A percentile compares a stretch with the other conserved stretches of the same genome.
These are phyloP conservation scores for Coemansia sp. DNA, from an alignment of 192 early-diverging fungal species.

Conservation along the genomic window DNA sequence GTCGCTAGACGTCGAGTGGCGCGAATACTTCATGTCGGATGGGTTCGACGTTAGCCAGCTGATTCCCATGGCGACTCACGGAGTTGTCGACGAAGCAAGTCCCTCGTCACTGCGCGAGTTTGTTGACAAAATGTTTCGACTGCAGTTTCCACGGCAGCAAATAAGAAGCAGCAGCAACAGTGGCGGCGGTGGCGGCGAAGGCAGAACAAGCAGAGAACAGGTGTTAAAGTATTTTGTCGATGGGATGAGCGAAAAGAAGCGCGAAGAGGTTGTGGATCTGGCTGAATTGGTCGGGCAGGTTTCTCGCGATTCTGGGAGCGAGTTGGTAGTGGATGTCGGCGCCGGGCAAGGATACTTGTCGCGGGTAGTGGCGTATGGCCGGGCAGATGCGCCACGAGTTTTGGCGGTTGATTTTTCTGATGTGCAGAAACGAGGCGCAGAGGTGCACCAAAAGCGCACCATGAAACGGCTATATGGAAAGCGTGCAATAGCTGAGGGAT, in stretches of 20 bases:
- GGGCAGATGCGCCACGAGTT: conserved; percentile 10
- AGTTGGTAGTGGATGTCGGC: conserved; percentile 46
- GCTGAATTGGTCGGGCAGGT: conserved; percentile 27
- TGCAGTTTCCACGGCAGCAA: conserved; percentile 31
- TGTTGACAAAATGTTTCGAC: conserved; percentile 22
- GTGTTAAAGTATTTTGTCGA: conserved; percentile 33
- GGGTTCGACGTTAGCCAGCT: conserved; percentile 20
- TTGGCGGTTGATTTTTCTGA: conserved; percentile 43
- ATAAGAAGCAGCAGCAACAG: too few species aligned
- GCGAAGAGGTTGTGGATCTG: conserved; percentile 45
- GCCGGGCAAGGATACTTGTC: conserved; percentile 56
- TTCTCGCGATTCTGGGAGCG: conserved; percentile 13
- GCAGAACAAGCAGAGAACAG: background rate
- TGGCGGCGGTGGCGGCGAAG: background rate
- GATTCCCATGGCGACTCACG: conserved; percentile 34
- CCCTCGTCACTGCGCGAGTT: conserved; percentile 36
- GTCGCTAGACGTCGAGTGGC: conserved; percentile 42
- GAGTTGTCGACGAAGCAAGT: conserved; percentile 5
- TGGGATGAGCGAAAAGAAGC: conserved; percentile 55
- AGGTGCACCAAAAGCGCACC: conserved; percentile 21
- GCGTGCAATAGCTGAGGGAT: conserved; percentile 24
- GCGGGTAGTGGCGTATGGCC: conserved; percentile 44
- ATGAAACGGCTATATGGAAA: conserved; percentile 23
- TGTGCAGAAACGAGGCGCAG: conserved; percentile 44
- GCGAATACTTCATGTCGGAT: conserved; percentile 19